Conservation (phyloP, 306 rosid genomes). For the Citrullus colocynthis region DNA sequence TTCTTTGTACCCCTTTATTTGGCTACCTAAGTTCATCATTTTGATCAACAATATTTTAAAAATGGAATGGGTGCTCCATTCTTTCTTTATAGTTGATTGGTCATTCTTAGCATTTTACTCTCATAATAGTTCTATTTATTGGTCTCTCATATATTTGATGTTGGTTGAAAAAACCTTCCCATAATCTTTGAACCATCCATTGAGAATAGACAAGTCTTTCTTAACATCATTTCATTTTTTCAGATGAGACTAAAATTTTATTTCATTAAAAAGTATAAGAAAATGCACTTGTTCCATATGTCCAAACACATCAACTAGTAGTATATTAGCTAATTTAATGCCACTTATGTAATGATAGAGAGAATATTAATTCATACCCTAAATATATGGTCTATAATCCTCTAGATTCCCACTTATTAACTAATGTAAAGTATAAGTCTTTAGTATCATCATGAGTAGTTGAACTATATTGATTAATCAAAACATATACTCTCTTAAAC, state of each 20-base stretch:
- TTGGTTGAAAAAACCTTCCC: neutral
- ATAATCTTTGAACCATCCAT: neutral
- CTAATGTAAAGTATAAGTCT: neutral
- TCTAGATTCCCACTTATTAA: neutral
- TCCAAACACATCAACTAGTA: neutral
- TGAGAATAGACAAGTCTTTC: neutral
- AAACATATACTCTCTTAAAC: neutral
- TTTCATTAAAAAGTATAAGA: neutral
- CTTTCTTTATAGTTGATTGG: neutral
- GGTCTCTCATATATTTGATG: neutral
- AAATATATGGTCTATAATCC: neutral
- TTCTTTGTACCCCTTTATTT: neutral
- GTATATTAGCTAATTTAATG: neutral
- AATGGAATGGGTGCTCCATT: neutral
- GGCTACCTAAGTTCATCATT: neutral
- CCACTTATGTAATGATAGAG: neutral
- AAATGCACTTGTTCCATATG: neutral
- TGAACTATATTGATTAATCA: neutral
- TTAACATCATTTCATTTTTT: neutral
- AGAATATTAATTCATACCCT: neutral
- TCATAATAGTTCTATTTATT: neutral
- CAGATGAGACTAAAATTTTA: neutral
- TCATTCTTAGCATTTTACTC: neutral
- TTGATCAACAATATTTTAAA: neutral
- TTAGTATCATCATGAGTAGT: neutral